phyloP scores from a whole-genome alignment of 257 asterid species.

The Solanum virginianum region DNA sequence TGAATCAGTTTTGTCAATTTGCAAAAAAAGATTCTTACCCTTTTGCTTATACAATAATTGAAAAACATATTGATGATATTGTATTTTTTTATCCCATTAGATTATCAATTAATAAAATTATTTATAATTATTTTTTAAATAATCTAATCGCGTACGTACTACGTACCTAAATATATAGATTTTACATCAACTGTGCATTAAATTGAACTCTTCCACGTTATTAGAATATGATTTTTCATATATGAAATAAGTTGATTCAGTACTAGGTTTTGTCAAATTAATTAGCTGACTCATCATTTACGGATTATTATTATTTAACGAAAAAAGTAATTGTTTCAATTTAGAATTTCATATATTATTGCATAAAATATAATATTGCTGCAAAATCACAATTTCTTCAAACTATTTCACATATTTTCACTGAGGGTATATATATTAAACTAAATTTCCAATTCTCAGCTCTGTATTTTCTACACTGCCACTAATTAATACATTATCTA shows the following conservation, averaged over 20 bases:
- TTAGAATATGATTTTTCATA: no score
- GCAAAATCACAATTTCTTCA: not conserved
- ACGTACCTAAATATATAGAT: no score
- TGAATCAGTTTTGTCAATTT: not conserved
- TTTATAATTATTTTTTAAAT: no score
- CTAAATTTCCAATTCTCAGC: not conserved
- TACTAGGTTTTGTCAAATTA: not conserved
- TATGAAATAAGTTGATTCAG: not conserved
- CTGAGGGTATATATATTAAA: not conserved
- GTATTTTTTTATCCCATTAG: not conserved
- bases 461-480: not conserved
- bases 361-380: not conserved
- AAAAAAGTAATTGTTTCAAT: no score
- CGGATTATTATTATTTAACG: no score
- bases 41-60: not conserved
- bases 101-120: no score
- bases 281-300: not conserved
- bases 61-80: not conserved
- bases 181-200: not conserved
- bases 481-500: not conserved
- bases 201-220: not conserved
- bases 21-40: not conserved
- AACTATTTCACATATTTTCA: not conserved
- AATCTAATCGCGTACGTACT: no score
- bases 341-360: no score